These are phyloP conservation scores for Linnemannia elongata DNA, from an alignment of 192 early-diverging fungal species.

Conservation along the genomic window DNA sequence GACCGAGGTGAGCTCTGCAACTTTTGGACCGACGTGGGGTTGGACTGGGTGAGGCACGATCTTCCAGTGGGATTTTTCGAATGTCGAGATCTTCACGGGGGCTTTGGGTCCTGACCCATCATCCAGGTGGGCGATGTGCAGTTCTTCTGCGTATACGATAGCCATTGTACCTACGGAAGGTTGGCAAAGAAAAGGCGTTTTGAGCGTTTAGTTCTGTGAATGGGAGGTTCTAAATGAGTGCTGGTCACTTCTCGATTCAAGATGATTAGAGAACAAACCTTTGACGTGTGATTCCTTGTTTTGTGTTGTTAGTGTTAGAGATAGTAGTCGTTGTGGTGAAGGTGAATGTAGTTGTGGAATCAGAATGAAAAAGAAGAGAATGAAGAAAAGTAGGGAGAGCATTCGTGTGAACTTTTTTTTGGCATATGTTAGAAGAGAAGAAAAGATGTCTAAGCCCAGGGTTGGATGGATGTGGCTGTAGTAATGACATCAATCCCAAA, in stretches of 20 bases:
- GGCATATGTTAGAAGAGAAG: too few relatives aligned
- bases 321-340: too few relatives aligned
- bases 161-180: neutral
- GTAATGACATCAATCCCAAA: neutral
- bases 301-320: too few relatives aligned
- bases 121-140: conserved; percentile 25
- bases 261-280: too few relatives aligned
- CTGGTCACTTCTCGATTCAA: too few relatives aligned
- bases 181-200: neutral
- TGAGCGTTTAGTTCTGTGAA: too few relatives aligned
- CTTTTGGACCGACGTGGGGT: conserved; percentile 5
- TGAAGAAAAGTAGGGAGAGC: too few relatives aligned
- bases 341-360: too few relatives aligned
- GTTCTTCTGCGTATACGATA: conserved; percentile 8
- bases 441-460: neutral
- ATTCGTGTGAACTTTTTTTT: too few relatives aligned
- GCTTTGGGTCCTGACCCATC: neutral
- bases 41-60: conserved; percentile 5
- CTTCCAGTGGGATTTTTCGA: conserved; percentile 12
- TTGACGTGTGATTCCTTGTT: too few relatives aligned
- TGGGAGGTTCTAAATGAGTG: too few relatives aligned
- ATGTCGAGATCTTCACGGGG: neutral
- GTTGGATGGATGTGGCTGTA: neutral
- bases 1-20: conserved; percentile 12
- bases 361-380: too few relatives aligned